Percentiles rank a stretch among this genome's conserved stretches.
Evolutionary conservation across 345 rosid genomes (phyloP).

Genomic region (Populus nigra): DNA sequence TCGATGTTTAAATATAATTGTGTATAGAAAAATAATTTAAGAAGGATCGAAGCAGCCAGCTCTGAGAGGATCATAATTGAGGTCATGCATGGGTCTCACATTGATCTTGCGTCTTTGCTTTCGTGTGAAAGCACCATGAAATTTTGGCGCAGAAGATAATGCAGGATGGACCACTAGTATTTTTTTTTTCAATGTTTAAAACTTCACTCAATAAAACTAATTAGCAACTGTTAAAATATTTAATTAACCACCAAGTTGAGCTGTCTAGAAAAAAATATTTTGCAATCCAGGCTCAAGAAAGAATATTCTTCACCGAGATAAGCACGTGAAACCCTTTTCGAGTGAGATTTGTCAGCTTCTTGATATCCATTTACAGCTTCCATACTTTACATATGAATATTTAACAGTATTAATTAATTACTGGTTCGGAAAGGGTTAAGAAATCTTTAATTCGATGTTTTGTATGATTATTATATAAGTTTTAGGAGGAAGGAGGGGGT

Average conservation of each 20-base stretch:
- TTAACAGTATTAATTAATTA: not conserved
- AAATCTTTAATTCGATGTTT: not conserved
- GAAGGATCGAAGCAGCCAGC: not conserved
- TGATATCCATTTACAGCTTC: not conserved
- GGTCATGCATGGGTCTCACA: not conserved
- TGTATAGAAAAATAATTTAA: not conserved
- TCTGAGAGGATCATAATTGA: not conserved
- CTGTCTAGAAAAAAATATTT: constrained; percentile 14
- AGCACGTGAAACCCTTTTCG: constrained; percentile 15
- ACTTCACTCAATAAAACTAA: not conserved
- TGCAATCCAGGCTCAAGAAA: constrained; percentile 18
- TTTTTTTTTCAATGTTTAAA: not conserved
- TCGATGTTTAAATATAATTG: not conserved
- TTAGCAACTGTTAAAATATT: not conserved
- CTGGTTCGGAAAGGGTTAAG: not conserved
- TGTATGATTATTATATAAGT: not conserved
- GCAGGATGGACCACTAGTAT: not conserved
- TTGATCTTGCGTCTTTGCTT: not conserved
- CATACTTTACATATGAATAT: not conserved
- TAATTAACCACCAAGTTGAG: not conserved
- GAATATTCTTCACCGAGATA: constrained; percentile 10
- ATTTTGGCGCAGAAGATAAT: not conserved
- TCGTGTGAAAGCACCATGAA: not conserved
- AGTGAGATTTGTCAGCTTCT: constrained; percentile 16
- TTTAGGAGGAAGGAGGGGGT: constrained; percentile 7